Evolutionary conservation across 1,139 yeast species (phyloP), one percentile per base, ranked within the genome.

Genomic region (Ogataea hybrid): DNA sequence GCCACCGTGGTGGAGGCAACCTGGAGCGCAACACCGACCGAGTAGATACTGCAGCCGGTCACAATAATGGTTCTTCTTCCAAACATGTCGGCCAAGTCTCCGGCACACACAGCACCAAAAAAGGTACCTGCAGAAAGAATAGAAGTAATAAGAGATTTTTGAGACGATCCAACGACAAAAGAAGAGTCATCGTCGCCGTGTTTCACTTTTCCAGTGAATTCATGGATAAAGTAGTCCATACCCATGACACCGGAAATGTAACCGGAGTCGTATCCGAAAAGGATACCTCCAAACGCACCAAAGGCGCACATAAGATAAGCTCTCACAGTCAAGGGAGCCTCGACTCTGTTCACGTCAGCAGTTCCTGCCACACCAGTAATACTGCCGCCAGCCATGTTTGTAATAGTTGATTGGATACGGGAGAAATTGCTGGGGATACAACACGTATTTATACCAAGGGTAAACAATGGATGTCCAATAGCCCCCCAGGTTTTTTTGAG

Each of bases 1-100:
- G 68, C 71, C 47, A 65, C 54, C 23, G 54, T 57, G 27, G 77
- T 65, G 9, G 85, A 65, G 38, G 79, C 81, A 37, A 77, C 72
- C 64, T 82, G 88, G 49, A 82, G 67, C 49, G 74, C 64, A 47
- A 81, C 72, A 54, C 89, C 89, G 41, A 80, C 54, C 52, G 74
- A 68, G 68, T 79, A 81, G 35, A 81, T 70, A 43, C 72, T 30
- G 49, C 77, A 71, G 43, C 84, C 69, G 31, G 73, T 65, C 39
- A 77, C 62, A 50, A 81, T 74, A 40, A 79, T 65, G 39, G 78
- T 67, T 64, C 81, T 72, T 68, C 87, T 75, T 52, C 87, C 86
- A 39, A 77, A 43, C 44, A 70, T 68, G 59, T 81, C 87, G 44
- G 81, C 69, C 15, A 78, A 49, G 29, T 74, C 64, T 38, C 84